Evolutionary conservation across 1,139 yeast species (phyloP), one percentile per base, ranked within the genome.

Genomic region (Arxiozyma heterogenica): DNA sequence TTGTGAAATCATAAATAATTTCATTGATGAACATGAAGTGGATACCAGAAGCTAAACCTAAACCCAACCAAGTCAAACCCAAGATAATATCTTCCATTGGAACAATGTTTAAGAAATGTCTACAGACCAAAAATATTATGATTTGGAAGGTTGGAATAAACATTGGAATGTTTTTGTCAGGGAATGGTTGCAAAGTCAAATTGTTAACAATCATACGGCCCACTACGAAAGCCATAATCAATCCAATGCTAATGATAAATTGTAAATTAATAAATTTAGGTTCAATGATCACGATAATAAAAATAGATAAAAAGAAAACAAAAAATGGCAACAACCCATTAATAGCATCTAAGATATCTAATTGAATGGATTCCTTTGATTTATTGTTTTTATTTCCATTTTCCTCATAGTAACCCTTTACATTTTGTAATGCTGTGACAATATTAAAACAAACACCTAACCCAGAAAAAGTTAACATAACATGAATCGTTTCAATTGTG

Each of bases 201-300:
- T 91, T 97, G 3, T 90, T 94, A 56, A 87, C 76, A 64, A 91
- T 91, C 62, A 91, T 88, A 66, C 95, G 80, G 4, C 98, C 98
- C 22, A 91, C 97, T 1, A 82, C 76, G 64, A 88, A 85, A 0
- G 98, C 96, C 63, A 86, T 73, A 1, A 87, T 77, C 43, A 85
- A 76, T 4, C 96, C 96, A 59, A 85, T 79, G 1, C 88, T 78
- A 42, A 87, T 66, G 38, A 83, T 72, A 61, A 84, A 76, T 11
- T 95, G 86, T 56, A 86, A 71, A 41, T 79, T 75, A 51, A 83
- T 71, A 46, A 83, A 74, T 18, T 69, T 64, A 21, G 83, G 78
- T 43, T 77, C 71, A 42, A 76, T 60, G 50, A 74, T 61, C 27
- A 80, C 71, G 66, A 82, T 75, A 4, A 73, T 58, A 43, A 80